Evolutionary conservation across 495 filamentous ascomycete species (phyloP).

Genomic region (Cercophora scortea): DNA sequence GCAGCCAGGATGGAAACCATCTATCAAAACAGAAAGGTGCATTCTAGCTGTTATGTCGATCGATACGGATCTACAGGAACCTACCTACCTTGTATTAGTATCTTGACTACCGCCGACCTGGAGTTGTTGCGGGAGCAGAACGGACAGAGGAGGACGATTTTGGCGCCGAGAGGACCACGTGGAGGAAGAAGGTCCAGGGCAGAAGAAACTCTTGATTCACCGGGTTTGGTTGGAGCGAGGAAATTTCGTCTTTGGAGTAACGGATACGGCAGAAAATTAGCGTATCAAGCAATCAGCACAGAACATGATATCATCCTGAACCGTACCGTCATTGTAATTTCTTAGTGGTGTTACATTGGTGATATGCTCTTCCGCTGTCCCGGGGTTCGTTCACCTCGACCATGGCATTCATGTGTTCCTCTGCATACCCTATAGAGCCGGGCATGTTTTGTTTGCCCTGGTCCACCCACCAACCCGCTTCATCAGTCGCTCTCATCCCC

Average conservation of each 20-base stretch:
- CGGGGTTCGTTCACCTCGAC: not conserved
- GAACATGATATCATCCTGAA: not conserved
- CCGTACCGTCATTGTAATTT: not conserved
- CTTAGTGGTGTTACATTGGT: not conserved
- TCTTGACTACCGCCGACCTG: slow-evolving; percentile 9
- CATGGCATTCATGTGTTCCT: not conserved
- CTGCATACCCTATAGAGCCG: too few relatives aligned
- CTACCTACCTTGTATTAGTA: slow-evolving; percentile 17
- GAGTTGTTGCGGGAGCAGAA: slow-evolving; percentile 7
- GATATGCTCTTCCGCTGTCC: not conserved
- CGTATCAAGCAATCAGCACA: not conserved
- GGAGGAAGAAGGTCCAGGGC: not conserved
- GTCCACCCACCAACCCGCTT: not conserved
- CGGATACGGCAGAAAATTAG: not conserved
- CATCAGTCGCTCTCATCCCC: not conserved
- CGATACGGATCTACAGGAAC: not conserved
- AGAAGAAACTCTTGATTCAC: not conserved
- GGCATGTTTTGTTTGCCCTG: too few relatives aligned
- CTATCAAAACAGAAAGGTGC: too few relatives aligned
- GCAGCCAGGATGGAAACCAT: too few relatives aligned
- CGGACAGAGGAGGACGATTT: not conserved
- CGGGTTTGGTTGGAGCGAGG: not conserved
- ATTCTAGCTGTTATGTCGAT: not conserved
- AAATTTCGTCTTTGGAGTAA: not conserved
- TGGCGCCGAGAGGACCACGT: not conserved